These are phyloP conservation scores for Protea cynaroides DNA, from an alignment of 164 flowering plant species.

Conservation along the genomic window DNA sequence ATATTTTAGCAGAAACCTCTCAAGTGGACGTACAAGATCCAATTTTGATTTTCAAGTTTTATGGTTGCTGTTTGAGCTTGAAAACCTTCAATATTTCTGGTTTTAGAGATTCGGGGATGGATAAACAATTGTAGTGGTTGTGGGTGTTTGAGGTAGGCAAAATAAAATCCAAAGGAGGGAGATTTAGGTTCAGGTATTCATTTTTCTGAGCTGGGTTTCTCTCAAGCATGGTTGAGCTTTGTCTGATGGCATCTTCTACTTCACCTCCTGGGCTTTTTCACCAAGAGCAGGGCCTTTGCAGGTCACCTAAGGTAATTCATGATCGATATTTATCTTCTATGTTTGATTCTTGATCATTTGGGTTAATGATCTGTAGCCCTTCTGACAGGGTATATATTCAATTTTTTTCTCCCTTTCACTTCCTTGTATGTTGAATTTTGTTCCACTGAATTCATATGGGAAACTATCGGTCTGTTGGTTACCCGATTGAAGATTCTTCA, in stretches of 20 bases:
- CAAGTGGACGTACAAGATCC: not conserved
- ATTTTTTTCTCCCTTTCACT: not conserved
- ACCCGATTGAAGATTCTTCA: no score
- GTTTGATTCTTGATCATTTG: conserved; percentile 1
- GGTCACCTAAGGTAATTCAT: conserved; percentile 35
- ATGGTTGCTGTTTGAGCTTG: not conserved
- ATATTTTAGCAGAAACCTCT: not conserved
- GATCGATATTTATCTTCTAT: not conserved
- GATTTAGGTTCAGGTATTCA: conserved; percentile 13
- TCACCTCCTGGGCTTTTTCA: conserved; percentile 28
- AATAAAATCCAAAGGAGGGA: not conserved
- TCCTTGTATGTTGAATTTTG: not conserved
- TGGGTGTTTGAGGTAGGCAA: conserved; percentile 2
- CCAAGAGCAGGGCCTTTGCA: conserved; percentile 28
- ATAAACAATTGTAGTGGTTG: conserved; percentile 10
- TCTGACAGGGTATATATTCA: no score
- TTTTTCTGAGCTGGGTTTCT: conserved; percentile 29
- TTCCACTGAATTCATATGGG: not conserved
- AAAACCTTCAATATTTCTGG: not conserved
- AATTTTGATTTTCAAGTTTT: not conserved
- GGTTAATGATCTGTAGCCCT: conserved; percentile 5
- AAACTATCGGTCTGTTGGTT: not conserved
- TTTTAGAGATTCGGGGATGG: conserved; percentile 14
- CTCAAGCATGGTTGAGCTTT: conserved; percentile 29
- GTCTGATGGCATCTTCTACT: conserved; percentile 51